A percentile compares a stretch with the other conserved stretches of the same genome.
These are phyloP conservation scores for Aureobasidium sp. DNA, from an alignment of 2,329 filamentous ascomycete species.

Conservation along the genomic window DNA sequence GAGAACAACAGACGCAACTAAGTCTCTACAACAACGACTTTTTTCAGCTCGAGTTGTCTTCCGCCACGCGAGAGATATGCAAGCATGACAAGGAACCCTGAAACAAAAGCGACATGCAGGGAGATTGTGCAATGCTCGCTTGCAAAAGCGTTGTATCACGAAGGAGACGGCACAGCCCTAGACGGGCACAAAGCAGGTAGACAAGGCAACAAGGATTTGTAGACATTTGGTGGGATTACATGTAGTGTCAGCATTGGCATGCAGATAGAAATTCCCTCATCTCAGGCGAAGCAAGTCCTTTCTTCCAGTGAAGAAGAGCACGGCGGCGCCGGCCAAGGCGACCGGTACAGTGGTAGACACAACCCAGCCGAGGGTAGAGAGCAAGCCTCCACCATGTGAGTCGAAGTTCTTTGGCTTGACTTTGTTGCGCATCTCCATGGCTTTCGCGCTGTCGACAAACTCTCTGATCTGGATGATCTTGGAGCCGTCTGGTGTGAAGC, in stretches of 20 bases:
- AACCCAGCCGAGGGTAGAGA: background rate
- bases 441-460: slow-evolving; percentile 35
- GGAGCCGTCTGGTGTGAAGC: slow-evolving; percentile 13
- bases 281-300: background rate
- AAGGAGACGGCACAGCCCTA: background rate
- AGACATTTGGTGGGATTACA: background rate
- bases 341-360: background rate
- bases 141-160: background rate
- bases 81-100: background rate
- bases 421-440: slow-evolving; percentile 27
- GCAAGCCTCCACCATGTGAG: background rate
- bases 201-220: background rate
- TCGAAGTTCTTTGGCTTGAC: slow-evolving; percentile 26
- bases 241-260: slow-evolving; percentile 2
- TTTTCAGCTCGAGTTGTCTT: background rate
- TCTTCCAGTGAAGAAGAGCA: slow-evolving; percentile 6
- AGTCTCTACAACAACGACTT: background rate
- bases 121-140: slow-evolving; percentile 3
- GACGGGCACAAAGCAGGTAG: background rate
- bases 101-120: background rate
- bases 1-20: background rate
- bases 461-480: slow-evolving; percentile 24
- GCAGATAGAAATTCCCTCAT: background rate
- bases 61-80: background rate
- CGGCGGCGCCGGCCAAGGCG: slow-evolving; percentile 5